Percentiles rank a stretch among this genome's conserved stretches.
phyloP scores from a whole-genome alignment of 169 alveolate genomes.

The Toxoplasma gondii region DNA sequence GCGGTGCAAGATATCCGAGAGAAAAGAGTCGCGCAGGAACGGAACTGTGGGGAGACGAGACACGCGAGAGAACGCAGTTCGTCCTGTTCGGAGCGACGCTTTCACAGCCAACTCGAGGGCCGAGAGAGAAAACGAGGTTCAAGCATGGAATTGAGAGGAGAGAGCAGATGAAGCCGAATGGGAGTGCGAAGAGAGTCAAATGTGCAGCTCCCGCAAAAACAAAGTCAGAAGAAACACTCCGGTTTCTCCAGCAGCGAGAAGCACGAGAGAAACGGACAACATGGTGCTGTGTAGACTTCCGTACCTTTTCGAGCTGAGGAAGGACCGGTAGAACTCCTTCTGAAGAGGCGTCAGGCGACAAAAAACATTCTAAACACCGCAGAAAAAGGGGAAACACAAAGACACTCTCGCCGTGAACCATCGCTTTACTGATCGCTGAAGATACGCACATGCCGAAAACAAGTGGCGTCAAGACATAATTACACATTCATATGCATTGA shows the following conservation, averaged over 20 bases:
- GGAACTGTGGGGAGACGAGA: not conserved
- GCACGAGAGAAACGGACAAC: not conserved
- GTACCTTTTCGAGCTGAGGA: conserved; percentile 72
- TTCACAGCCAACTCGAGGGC: too few relatives aligned
- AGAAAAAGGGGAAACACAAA: not conserved
- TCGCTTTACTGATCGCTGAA: too few relatives aligned
- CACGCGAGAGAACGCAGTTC: not conserved
- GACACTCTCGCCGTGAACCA: not conserved
- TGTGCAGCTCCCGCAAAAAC: too few relatives aligned
- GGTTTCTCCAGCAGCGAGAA: not conserved
- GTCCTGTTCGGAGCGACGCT: too few relatives aligned
- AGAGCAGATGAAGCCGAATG: too few relatives aligned
- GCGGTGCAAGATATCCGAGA: not conserved
- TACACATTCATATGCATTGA: too few relatives aligned
- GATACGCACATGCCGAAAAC: too few relatives aligned
- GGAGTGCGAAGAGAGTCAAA: too few relatives aligned
- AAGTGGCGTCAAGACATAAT: too few relatives aligned
- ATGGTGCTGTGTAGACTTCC: not conserved
- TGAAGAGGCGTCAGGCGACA: conserved; percentile 87
- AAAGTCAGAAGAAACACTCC: too few relatives aligned
- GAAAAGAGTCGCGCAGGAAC: not conserved
- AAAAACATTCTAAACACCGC: conserved; percentile 77
- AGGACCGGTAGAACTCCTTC: conserved; percentile 79
- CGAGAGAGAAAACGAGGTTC: too few relatives aligned
- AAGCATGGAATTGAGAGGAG: too few relatives aligned